Evolutionary conservation across 768 basidiomycete genomes (phyloP).

Genomic region (Mycena amicta): DNA sequence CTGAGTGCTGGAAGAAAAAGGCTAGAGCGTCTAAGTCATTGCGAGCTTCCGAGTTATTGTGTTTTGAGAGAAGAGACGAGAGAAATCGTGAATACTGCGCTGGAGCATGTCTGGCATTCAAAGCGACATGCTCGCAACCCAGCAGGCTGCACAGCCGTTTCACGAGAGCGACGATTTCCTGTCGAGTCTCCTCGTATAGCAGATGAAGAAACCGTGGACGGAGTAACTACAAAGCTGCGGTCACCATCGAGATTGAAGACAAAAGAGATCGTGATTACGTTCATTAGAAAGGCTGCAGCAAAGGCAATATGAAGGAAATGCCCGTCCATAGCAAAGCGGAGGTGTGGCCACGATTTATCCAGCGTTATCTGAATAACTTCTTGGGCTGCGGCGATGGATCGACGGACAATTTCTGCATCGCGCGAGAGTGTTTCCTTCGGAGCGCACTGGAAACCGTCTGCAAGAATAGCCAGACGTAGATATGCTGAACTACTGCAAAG

Average conservation of each 20-base stretch:
- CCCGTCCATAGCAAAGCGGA: constrained; percentile 59
- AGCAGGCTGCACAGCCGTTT: constrained; percentile 46
- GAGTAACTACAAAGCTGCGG: constrained; percentile 40
- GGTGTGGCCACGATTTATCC: constrained; percentile 54
- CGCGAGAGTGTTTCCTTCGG: constrained; percentile 41
- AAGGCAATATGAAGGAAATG: constrained; percentile 57
- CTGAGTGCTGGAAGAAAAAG: no score
- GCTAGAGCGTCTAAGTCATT: no score
- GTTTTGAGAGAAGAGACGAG: constrained; percentile 46
- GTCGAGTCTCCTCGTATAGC: constrained; percentile 40
- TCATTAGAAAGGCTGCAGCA: constrained; percentile 61
- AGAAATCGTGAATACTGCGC: constrained; percentile 61
- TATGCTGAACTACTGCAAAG: constrained; percentile 45
- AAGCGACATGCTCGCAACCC: constrained; percentile 49
- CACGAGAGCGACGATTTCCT: constrained; percentile 46
- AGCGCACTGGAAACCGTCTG: constrained; percentile 54
- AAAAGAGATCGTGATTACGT: constrained; percentile 40
- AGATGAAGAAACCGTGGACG: constrained; percentile 51
- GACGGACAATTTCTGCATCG: constrained; percentile 45
- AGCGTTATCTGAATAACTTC: constrained; percentile 56
- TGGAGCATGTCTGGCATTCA: constrained; percentile 60
- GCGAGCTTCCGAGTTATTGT: no score
- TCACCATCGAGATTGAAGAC: background rate
- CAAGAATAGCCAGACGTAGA: constrained; percentile 57
- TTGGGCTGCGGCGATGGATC: constrained; percentile 58